Evolutionary conservation across 2,329 filamentous ascomycete species (phyloP).

Genomic region (Epicoccum sorghinum): DNA sequence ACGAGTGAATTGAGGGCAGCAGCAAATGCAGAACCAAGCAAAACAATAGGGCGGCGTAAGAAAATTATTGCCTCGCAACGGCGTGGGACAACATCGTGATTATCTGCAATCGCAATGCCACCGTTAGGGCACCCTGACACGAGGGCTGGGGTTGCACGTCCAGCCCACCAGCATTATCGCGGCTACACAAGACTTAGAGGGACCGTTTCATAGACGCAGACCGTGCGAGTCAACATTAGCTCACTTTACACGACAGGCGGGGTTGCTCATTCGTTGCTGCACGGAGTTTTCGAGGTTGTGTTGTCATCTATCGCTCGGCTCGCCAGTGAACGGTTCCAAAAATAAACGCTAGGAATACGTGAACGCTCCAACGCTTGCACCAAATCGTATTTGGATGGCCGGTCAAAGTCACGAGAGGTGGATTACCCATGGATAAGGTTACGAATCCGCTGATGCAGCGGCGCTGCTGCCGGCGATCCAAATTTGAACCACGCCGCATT

Average conservation of each 20-base stretch:
- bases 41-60: conserved; percentile 24
- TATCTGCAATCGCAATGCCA: conserved; percentile 31
- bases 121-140: conserved; percentile 20
- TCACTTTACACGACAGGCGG: conserved; percentile 29
- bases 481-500: conserved; percentile 9
- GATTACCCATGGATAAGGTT: conserved; percentile 10
- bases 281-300: conserved; percentile 24
- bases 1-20: conserved; percentile 10
- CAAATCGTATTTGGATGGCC: conserved; percentile 14
- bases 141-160: conserved; percentile 28
- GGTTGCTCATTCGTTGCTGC: conserved; percentile 30
- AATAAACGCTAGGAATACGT: conserved; percentile 13
- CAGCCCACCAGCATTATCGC: conserved; percentile 23
- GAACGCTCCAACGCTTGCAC: conserved; percentile 24
- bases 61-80: conserved; percentile 24
- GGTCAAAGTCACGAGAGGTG: conserved; percentile 18
- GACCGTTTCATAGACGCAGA: conserved; percentile 32
- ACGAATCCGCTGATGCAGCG: conserved; percentile 15
- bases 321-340: conserved; percentile 1
- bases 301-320: conserved; percentile 13
- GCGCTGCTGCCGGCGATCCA: conserved; percentile 11
- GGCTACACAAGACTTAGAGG: conserved; percentile 26
- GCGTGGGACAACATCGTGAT: conserved; percentile 29
- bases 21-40: conserved; percentile 19
- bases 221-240: conserved; percentile 28